Evolutionary conservation across 768 basidiomycete genomes (phyloP), one percentile per base, ranked within the genome.

Genomic region (Leucocoprinus birnbaumii): DNA sequence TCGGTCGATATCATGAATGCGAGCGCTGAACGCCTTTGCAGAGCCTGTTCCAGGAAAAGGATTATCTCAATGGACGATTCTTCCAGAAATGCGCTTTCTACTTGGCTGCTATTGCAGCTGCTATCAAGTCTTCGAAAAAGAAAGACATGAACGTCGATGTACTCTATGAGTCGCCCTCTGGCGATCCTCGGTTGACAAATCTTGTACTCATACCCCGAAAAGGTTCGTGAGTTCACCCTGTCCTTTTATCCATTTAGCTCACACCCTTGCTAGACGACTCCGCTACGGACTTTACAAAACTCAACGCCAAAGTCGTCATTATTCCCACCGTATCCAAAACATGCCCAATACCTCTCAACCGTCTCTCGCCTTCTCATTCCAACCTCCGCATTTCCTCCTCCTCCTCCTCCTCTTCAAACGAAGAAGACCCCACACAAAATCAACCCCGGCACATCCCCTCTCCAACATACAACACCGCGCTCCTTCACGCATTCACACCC

Each of bases 21-120:
- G 8, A 13, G 18, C 26, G 19, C n/a, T n/a, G n/a, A n/a, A n/a
- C 10, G 6, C 19, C 13, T 26, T 27, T 11, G 18, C 51, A 90
- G 89, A 67, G 61, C 45, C 73, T 97, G n/a, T 95, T 98, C 64
- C 92, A 96, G 73, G 92, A 95, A 64, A 99, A 98, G 66, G 95
- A 98, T 65, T 91, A 93, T 60, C 75, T 94, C 55, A 87, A 94
- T 65, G 82, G 85, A 7, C 83, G 97, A 10, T 94, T 89, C 67
- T 95, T 96, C 66, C 89, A 95, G 66, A 98, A 98, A 66, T 79
- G 91, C 37, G 86, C 92, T 0, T 94, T 89, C 66, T 99, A 92
- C 69, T 80, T 98, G 18, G 88, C 94, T 6, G 82, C 80, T 3
- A 73, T 98, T 43, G 89, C 91, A 1, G 75, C 80, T 7, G 80